phyloP scores from a whole-genome alignment of 2,329 filamentous ascomycete species.

The Trichoderma guizhouense region DNA sequence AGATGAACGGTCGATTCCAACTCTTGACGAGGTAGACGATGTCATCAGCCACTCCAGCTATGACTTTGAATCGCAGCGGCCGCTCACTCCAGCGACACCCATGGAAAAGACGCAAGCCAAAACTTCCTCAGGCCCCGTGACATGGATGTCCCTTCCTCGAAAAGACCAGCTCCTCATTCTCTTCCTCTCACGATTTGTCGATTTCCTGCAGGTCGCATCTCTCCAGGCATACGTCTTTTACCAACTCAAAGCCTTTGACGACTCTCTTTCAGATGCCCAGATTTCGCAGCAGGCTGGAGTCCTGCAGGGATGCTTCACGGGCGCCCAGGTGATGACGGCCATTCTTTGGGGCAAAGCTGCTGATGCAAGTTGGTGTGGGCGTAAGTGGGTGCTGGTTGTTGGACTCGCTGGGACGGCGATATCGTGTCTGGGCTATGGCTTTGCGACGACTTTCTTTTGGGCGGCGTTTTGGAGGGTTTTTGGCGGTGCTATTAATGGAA shows the following conservation, averaged over 20 bases:
- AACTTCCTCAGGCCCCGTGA: constrained; percentile 38
- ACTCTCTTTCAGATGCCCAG: constrained; percentile 2
- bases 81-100: background rate
- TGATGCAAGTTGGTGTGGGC: constrained; percentile 8
- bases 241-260: constrained; percentile 7
- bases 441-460: constrained; percentile 32
- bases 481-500: constrained; percentile 56
- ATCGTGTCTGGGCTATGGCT: constrained; percentile 4
- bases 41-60: background rate
- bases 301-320: background rate
- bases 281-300: constrained; percentile 8
- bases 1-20: background rate
- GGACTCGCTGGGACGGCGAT: constrained; percentile 3
- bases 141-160: constrained; percentile 66
- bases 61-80: background rate
- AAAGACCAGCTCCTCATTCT: constrained; percentile 69
- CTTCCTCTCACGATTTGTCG: constrained; percentile 46
- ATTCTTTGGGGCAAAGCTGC: constrained; percentile 11
- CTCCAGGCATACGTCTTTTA: constrained; percentile 11
- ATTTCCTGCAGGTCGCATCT: constrained; percentile 9
- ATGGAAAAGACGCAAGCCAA: background rate
- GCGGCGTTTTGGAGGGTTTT: constrained; percentile 64
- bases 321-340: constrained; percentile 7
- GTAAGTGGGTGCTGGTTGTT: constrained; percentile 4
- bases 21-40: background rate